Evolutionary conservation across 2,329 filamentous ascomycete species (phyloP), one percentile per base, ranked within the genome.

Genomic region (Anisogramma anomala): DNA sequence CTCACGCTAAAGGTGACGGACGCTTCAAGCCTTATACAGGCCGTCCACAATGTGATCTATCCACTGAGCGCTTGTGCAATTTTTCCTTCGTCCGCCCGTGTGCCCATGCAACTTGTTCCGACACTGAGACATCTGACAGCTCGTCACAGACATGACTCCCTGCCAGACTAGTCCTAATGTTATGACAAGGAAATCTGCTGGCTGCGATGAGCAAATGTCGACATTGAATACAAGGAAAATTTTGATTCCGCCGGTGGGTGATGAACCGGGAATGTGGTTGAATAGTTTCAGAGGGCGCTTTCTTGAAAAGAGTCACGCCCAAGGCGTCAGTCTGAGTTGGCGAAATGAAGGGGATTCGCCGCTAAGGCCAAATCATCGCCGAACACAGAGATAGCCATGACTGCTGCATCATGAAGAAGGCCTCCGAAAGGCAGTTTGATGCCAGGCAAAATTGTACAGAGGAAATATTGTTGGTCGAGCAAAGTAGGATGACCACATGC

Each of bases 401-500:
- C 11, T 27, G 18, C 34, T 32, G 40, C 15, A 15, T 37, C 33
- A 38, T 35, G 13, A 33, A 34, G 19, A 30, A 30, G 17, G 40
- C 33, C 18, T 39, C 26, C 36, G 28, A 34, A 18, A 34, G 10
- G 33, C 13, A n/a, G 14, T 33, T 20, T 27, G 43, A 40, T 25
- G n/a, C 33, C 40, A n/a, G 27, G 19, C 28, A 15, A 30, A 37
- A 31, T 33, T 40, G 35, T 20, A 37, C 34, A 18, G 37, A 39
- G 37, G 36, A 28, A 42, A 41, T 35, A 33, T 26, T 25, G 31
- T 34, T 33, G 18, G 28, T 17, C 37, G 31, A 23, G 38, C 38
- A 38, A 32, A 32, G 20, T 36, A 27, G 17, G 30, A 39, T 39
- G 37, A 41, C 44, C 41, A 41, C 41, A 47, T 41, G 41, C 45